phyloP scores from a whole-genome alignment of 306 rosid species.

The Oxytropis ochrocephala region DNA sequence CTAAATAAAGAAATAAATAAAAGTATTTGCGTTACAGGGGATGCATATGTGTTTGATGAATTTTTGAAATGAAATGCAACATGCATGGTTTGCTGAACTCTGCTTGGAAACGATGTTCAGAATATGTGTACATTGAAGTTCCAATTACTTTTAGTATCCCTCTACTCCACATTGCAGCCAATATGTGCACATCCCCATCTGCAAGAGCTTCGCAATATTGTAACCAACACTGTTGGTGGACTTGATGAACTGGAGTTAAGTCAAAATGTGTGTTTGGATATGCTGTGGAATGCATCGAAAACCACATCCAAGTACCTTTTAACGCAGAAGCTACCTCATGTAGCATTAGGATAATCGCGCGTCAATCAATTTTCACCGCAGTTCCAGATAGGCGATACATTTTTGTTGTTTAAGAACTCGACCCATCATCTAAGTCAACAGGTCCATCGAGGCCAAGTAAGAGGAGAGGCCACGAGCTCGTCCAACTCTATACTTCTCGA shows the following conservation, averaged over 20 bases:
- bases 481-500: no score
- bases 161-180: conserved; percentile 26
- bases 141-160: conserved; percentile 11
- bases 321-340: no score
- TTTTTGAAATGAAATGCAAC: conserved; percentile 30
- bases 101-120: conserved; percentile 27
- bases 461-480: no score
- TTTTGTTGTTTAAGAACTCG: no score
- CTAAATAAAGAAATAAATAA: no score
- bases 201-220: conserved; percentile 43
- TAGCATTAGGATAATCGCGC: no score
- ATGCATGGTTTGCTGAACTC: conserved; percentile 31
- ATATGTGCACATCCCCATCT: conserved; percentile 20
- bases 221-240: conserved; percentile 53
- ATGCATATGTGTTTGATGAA: conserved; percentile 49
- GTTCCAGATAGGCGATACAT: no score
- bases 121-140: background rate
- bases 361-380: no score
- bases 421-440: no score
- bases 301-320: no score
- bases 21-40: background rate
- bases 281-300: no score
- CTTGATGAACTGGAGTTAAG: conserved; percentile 63
- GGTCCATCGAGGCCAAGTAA: no score
- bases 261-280: conserved; percentile 13